Evolutionary conservation across 441 rosid species (phyloP).

Genomic region (Croton laevigatus): DNA sequence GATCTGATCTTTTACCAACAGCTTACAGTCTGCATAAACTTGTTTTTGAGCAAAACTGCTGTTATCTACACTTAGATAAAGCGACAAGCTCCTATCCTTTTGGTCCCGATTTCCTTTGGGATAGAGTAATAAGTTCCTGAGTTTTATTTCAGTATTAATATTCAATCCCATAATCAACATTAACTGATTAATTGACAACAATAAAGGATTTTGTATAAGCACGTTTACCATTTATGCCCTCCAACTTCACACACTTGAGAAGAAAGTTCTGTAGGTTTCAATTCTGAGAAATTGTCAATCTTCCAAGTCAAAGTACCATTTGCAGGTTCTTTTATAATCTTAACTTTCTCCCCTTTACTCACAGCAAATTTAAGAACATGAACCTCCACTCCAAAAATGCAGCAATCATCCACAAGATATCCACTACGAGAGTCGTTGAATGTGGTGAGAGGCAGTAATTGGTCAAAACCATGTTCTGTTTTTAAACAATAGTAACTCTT

Average conservation of each 20-base stretch:
- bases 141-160: not conserved
- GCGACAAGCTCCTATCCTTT: slow-evolving; percentile 6
- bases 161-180: not conserved
- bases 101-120: slow-evolving; percentile 11
- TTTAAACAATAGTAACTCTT: not conserved
- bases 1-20: slow-evolving; percentile 9
- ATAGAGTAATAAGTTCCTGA: slow-evolving; percentile 11
- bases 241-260: slow-evolving; percentile 6
- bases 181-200: no score
- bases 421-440: not conserved
- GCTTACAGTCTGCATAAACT: slow-evolving; percentile 7
- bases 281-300: slow-evolving; percentile 8
- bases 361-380: not conserved
- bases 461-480: not conserved
- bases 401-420: slow-evolving; percentile 6
- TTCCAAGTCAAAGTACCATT: not conserved
- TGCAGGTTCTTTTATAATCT: not conserved
- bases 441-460: not conserved
- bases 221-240: slow-evolving; percentile 20
- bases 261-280: not conserved
- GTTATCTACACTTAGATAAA: not conserved
- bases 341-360: not conserved
- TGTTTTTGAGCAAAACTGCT: not conserved
- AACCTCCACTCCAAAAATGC: slow-evolving; percentile 11
- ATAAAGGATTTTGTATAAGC: no score